Conservation (phyloP, 1,284 basidiomycete species). For the Vanrija sp. region DNA sequence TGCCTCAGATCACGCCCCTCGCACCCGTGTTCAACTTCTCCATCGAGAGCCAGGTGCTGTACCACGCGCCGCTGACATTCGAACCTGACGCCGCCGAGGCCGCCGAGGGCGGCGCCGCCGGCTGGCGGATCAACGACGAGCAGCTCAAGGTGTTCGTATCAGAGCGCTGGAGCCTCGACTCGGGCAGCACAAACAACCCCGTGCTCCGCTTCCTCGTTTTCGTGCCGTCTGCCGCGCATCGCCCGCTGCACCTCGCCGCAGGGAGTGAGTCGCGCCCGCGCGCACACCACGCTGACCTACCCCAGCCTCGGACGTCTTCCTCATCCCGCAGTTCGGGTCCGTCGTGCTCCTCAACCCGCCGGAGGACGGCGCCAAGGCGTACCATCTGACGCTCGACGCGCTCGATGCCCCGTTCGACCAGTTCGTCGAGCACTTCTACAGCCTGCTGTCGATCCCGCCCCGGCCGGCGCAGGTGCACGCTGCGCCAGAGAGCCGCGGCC, state of each 20-base stretch:
- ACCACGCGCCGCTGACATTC: slow-evolving; percentile 84
- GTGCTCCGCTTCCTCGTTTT: slow-evolving; percentile 91
- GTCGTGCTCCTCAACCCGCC: slow-evolving; percentile 74
- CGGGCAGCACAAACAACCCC: slow-evolving; percentile 69
- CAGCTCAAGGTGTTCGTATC: slow-evolving; percentile 86
- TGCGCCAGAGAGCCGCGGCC: neutral
- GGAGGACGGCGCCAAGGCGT: slow-evolving; percentile 3
- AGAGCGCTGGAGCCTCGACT: slow-evolving; percentile 80
- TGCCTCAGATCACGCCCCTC: slow-evolving; percentile 62
- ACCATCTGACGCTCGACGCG: slow-evolving; percentile 28
- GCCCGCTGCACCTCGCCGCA: slow-evolving; percentile 63
- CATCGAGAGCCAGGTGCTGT: slow-evolving; percentile 89
- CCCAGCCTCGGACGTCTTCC: slow-evolving; percentile 55
- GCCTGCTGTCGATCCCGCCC: slow-evolving; percentile 70
- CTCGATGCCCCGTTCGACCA: slow-evolving; percentile 62
- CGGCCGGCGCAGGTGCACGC: slow-evolving; percentile 51
- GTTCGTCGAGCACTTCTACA: slow-evolving; percentile 70
- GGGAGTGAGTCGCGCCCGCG: slow-evolving; percentile 52
- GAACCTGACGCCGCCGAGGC: slow-evolving; percentile 53
- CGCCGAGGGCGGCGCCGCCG: no score
- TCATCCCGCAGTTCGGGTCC: slow-evolving; percentile 93
- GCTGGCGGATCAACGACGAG: slow-evolving; percentile 66
- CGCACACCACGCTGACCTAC: neutral
- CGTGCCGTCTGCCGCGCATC: slow-evolving; percentile 65
- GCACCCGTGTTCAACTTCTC: slow-evolving; percentile 78